A percentile compares a stretch with the other conserved stretches of the same genome.
phyloP scores from a whole-genome alignment of 192 early-diverging fungal species.

The Rhizophagus clarus region DNA sequence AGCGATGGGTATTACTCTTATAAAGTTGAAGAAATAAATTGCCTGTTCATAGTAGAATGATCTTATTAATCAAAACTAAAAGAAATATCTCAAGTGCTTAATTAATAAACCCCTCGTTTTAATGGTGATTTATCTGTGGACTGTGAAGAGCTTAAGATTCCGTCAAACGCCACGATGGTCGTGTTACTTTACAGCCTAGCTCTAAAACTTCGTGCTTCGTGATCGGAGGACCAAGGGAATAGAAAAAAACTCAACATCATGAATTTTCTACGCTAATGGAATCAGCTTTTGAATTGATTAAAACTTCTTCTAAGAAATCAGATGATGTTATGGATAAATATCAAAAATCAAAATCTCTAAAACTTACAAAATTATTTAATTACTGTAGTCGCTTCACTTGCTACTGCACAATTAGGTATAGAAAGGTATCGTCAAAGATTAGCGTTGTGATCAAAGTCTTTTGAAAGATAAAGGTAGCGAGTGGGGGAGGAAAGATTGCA shows the following conservation, averaged over 20 bases:
- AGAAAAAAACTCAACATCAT: constrained; percentile 68
- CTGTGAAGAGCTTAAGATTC: constrained; percentile 76
- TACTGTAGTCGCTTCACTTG: background rate
- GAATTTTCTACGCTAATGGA: constrained; percentile 72
- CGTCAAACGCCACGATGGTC: constrained; percentile 86
- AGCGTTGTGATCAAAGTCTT: constrained; percentile 81
- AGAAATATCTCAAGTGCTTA: constrained; percentile 69
- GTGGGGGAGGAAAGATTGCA: constrained; percentile 66
- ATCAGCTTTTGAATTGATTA: constrained; percentile 86
- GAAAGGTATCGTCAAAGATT: constrained; percentile 89
- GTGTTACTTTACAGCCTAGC: constrained; percentile 73
- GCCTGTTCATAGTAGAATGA: background rate
- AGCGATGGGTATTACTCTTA: background rate
- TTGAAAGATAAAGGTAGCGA: constrained; percentile 64
- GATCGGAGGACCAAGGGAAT: constrained; percentile 84
- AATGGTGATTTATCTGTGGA: constrained; percentile 83
- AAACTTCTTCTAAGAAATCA: constrained; percentile 43
- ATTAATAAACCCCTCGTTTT: constrained; percentile 86
- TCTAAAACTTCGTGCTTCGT: constrained; percentile 88
- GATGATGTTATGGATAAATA: background rate
- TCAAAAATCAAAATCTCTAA: background rate
- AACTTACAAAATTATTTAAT: background rate
- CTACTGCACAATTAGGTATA: constrained; percentile 70
- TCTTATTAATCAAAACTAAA: constrained; percentile 62
- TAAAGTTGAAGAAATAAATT: background rate